These are phyloP conservation scores for Blastobotrys ciferrii DNA, from an alignment of 1,139 yeast genomes.

Conservation along the genomic window DNA sequence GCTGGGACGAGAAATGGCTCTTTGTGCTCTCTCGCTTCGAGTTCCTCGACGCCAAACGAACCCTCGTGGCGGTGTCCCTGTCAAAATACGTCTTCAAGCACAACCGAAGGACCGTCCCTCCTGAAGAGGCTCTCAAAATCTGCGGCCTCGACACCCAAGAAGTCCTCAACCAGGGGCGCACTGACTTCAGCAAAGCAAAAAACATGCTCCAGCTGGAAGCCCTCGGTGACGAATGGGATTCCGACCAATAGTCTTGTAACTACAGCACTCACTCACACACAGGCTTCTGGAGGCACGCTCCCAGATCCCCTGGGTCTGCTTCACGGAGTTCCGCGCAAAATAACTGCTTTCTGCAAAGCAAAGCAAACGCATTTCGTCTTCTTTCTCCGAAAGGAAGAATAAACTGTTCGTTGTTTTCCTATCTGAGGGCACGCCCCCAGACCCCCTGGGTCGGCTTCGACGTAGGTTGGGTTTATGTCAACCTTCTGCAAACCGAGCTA, in stretches of 20 bases:
- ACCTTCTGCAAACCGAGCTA: too few relatives aligned
- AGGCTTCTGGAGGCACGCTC: too few relatives aligned
- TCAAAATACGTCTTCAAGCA: slow-evolving; percentile 80
- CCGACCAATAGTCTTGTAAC: background rate
- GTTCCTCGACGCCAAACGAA: slow-evolving; percentile 39
- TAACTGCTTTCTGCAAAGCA: too few relatives aligned
- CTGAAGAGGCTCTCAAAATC: slow-evolving; percentile 54
- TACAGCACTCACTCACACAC: background rate
- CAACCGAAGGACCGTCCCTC: slow-evolving; percentile 68
- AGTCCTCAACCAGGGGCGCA: slow-evolving; percentile 44
- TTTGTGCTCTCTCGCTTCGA: slow-evolving; percentile 66
- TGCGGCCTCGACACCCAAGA: slow-evolving; percentile 59
- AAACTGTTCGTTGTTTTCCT: too few relatives aligned
- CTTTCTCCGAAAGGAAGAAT: too few relatives aligned
- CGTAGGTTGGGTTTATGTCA: too few relatives aligned
- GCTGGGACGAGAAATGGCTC: slow-evolving; percentile 90
- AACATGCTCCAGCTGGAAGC: slow-evolving; percentile 38
- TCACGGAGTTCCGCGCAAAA: too few relatives aligned
- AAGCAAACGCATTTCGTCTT: too few relatives aligned
- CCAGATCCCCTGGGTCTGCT: too few relatives aligned
- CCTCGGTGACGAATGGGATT: slow-evolving; percentile 28
- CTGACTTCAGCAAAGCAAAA: slow-evolving; percentile 40
- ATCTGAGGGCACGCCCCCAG: too few relatives aligned
- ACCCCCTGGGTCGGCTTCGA: too few relatives aligned
- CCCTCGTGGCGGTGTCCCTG: slow-evolving; percentile 58